Evolutionary conservation across 2,329 filamentous ascomycete genomes (phyloP).

Genomic region (Chrysosporium queenslandicum): DNA sequence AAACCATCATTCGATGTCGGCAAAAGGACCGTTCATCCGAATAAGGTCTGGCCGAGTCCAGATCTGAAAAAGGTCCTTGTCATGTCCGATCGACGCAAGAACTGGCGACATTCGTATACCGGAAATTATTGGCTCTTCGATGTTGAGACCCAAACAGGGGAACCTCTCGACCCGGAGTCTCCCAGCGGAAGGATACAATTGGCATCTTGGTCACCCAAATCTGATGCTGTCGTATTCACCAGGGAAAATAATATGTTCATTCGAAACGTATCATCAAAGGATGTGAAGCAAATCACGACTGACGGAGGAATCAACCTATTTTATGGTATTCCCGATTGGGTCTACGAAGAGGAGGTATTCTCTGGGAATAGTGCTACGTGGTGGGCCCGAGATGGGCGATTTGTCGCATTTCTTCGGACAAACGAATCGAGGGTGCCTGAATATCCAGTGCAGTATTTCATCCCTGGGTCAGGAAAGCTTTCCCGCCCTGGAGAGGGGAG

Average conservation of each 20-base stretch:
- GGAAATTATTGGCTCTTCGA: slow-evolving; percentile 88
- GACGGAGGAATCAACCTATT: slow-evolving; percentile 85
- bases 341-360: slow-evolving; percentile 84
- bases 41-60: slow-evolving; percentile 62
- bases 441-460: slow-evolving; percentile 87
- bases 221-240: slow-evolving; percentile 81
- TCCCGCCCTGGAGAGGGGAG: slow-evolving; percentile 64
- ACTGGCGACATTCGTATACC: slow-evolving; percentile 84
- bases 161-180: slow-evolving; percentile 65
- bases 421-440: slow-evolving; percentile 88
- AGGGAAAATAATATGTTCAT: slow-evolving; percentile 83
- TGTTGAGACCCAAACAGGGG: slow-evolving; percentile 64
- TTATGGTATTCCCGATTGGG: slow-evolving; percentile 96
- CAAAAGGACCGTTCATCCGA: slow-evolving; percentile 47
- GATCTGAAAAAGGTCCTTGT: slow-evolving; percentile 80
- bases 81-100: slow-evolving; percentile 59
- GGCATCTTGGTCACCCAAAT: slow-evolving; percentile 79
- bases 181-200: slow-evolving; percentile 62
- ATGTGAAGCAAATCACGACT: slow-evolving; percentile 63
- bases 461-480: slow-evolving; percentile 65
- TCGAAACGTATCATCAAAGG: slow-evolving; percentile 52
- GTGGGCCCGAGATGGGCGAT: slow-evolving; percentile 88
- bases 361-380: slow-evolving; percentile 72
- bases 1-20: slow-evolving; percentile 51
- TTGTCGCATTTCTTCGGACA: slow-evolving; percentile 81